These are phyloP conservation scores for Ceratocystis lukuohia DNA, from an alignment of 2,329 filamentous ascomycete species.

Conservation along the genomic window DNA sequence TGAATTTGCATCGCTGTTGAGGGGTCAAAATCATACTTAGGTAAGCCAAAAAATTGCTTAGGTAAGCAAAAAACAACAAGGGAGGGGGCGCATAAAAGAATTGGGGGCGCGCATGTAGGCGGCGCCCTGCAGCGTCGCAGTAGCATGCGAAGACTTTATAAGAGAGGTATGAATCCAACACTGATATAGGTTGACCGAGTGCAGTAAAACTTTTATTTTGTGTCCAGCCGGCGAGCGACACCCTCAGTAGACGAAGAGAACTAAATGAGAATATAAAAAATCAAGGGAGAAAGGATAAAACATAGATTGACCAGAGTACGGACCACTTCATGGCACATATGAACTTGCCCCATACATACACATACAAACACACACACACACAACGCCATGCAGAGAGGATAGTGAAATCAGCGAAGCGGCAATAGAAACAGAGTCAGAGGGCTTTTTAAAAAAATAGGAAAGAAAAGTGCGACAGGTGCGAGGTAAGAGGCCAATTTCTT, in stretches of 20 bases:
- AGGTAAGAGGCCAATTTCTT: no score
- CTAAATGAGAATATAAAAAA: background rate
- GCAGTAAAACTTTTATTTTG: background rate
- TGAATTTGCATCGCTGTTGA: no score
- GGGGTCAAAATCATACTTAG: no score
- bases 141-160: no score
- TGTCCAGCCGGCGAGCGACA: background rate
- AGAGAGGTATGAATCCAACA: background rate
- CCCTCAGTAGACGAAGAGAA: background rate
- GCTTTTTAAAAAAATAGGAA: background rate
- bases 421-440: background rate
- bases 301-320: background rate
- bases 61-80: no score
- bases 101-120: no score
- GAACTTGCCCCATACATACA: constrained; percentile 7
- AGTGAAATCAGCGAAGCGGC: background rate
- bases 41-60: no score
- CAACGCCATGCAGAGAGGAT: constrained; percentile 11
- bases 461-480: background rate
- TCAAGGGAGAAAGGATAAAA: background rate
- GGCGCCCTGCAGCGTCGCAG: no score
- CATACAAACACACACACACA: background rate
- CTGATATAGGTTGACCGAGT: background rate
- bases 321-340: no score
- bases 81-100: no score